These are phyloP conservation scores for Penicillium sp. DNA, from an alignment of 2,329 filamentous ascomycete genomes.

Conservation along the genomic window DNA sequence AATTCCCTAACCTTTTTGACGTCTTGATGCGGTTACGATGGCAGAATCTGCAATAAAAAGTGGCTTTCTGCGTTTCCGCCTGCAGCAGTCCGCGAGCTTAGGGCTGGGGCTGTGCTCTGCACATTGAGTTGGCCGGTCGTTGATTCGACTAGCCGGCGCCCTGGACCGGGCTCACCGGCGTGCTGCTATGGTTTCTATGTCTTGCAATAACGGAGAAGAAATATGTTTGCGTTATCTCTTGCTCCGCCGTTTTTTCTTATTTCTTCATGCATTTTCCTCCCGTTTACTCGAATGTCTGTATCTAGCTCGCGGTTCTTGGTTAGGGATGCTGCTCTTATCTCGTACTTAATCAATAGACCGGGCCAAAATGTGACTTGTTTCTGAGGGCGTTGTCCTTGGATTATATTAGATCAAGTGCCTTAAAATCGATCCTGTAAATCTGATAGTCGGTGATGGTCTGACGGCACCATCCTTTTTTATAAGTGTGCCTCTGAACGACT, in stretches of 20 bases:
- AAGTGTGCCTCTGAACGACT: no score
- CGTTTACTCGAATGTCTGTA: constrained; percentile 34
- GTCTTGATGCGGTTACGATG: constrained; percentile 40
- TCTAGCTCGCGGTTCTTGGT: constrained; percentile 40
- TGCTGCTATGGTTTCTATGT: constrained; percentile 41
- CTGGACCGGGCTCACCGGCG: neutral
- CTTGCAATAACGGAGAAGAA: constrained; percentile 40
- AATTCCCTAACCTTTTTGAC: constrained; percentile 34
- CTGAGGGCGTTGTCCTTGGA: constrained; percentile 24
- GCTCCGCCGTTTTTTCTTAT: constrained; percentile 35
- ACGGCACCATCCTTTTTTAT: no score
- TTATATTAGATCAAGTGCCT: neutral
- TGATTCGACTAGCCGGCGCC: constrained; percentile 11
- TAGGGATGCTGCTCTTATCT: constrained; percentile 35
- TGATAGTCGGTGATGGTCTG: no score
- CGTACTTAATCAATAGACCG: constrained; percentile 40
- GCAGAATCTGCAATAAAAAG: constrained; percentile 42
- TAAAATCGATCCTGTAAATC: neutral
- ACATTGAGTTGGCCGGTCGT: constrained; percentile 13
- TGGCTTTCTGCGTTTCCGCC: constrained; percentile 41
- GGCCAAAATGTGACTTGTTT: constrained; percentile 41
- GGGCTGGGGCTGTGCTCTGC: constrained; percentile 8
- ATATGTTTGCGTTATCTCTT: constrained; percentile 37
- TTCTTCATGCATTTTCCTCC: constrained; percentile 32
- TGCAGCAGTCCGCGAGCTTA: constrained; percentile 21